Base-by-base conservation (phyloP, 768 basidiomycete genomes). In the Leccinum arenicola region DNA sequence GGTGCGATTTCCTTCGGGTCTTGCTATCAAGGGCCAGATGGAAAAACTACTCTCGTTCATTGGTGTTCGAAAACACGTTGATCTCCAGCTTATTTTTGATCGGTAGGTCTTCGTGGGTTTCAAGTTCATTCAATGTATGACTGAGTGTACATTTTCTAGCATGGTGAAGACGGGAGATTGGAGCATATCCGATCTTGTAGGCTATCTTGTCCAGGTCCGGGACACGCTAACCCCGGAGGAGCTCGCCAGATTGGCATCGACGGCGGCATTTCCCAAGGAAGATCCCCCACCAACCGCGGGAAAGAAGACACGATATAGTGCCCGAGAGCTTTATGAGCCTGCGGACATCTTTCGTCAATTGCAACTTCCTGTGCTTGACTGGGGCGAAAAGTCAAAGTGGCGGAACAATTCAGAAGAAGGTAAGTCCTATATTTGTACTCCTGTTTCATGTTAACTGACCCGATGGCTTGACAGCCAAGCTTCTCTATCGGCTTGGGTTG, bases 101-200 rank as follows among this genome's bases (percentile, higher is more conserved):
- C 81, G 95, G 87, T 91, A 55, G 52, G 78, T 64, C 2, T 10
- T 45, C 10, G n/a, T 31, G 45, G 49, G 17, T 48, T 27, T 40
- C 19, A 25, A 27, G 9, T 47, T 52, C 9, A 19, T 52, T 62
- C 33, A 54, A 45, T 45, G 29, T 38, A 21, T 33, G 21, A 33
- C 35, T 62, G 36, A 57, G 45, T 4, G 15, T 2, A 10, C 43
- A 33, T 9, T 51, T 5, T 52, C 4, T 61, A 93, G 91, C 70
- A 91, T 93, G 89, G 84, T 93, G 63, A 90, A 88, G 71, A 91
- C 90, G 50, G 93, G 93, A 29, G 88, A 91, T 63, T 95, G 94
- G 95, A 90, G 88, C 2, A 86, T 89, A 53, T 81, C 85, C 11
- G 91, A 97, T 61, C 79, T 99, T 15, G 82, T 88, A 54, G 89